Evolutionary conservation across 768 basidiomycete species (phyloP), one percentile per base, ranked within the genome.

Genomic region (Mycena capillaripes): DNA sequence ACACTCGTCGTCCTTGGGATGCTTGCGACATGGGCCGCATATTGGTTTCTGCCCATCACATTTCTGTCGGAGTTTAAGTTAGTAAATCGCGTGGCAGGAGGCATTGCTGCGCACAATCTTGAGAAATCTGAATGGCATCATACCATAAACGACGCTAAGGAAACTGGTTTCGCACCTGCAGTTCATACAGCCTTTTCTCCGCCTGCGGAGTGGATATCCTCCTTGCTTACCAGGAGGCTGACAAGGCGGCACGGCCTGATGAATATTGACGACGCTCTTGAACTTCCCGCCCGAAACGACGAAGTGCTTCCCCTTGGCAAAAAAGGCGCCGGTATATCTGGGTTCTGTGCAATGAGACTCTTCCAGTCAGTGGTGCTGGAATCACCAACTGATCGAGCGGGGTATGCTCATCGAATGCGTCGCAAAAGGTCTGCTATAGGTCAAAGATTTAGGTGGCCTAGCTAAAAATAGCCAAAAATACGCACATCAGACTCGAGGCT

Each of bases 31-130:
- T 48, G 90, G 92, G 1, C 89, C 88, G 78, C 93, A 94, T 14
- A 87, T 52, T 2, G 92, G 92, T 68, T 89, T 89, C 3, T 78
- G 79, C 21, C 92, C 91, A 75, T 94, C 92, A 74, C 93, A 94
- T 84, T 89, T 90, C 92, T 90, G 53, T 70, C 56, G 53, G 19
- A n/a, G 9, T 30, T 56, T 16, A 65, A 38, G 70, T 68, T 30
- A 48, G 60, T 25, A 44, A 5, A 59, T 29, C 55, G 69, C 30
- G 27, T 29, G 50, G 53, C 42, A 21, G 1, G 25, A 21, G 12
- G 62, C n/a, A 52, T 50, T 30, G 48, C 56, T 27, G n/a, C 86
- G 70, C 70, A 88, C 88, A 71, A 88, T 88, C 77, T 89, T 89
- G 52, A 88, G 77, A 77, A 86, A 86, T 72, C 88, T 89, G 59